Evolutionary conservation across 768 basidiomycete genomes (phyloP).

Genomic region (Fomitopsis serialis): DNA sequence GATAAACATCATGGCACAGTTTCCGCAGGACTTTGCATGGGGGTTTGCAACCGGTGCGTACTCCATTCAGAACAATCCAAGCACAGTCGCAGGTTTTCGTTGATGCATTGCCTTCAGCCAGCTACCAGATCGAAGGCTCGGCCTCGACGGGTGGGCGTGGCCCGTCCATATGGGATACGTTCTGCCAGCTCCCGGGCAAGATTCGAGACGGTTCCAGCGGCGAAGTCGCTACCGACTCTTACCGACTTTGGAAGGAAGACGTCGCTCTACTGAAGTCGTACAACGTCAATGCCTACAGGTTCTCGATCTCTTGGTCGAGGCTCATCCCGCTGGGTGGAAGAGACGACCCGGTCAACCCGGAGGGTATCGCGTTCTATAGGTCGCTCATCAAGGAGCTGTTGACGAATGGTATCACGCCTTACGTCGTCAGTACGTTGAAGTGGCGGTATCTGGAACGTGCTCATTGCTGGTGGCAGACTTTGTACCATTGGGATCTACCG

Average conservation of each 20-base stretch:
- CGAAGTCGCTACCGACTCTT: constrained; percentile 42
- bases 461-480: constrained; percentile 26
- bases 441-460: neutral
- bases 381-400: constrained; percentile 39
- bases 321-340: constrained; percentile 44
- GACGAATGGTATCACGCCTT: constrained; percentile 38
- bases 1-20: constrained; percentile 7
- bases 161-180: constrained; percentile 46
- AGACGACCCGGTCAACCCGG: constrained; percentile 39
- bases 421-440: constrained; percentile 28
- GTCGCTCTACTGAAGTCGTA: constrained; percentile 39
- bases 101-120: constrained; percentile 20
- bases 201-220: constrained; percentile 39
- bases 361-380: constrained; percentile 42
- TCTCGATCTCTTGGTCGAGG: constrained; percentile 51
- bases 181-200: constrained; percentile 37
- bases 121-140: constrained; percentile 48
- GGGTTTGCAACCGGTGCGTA: constrained; percentile 62
- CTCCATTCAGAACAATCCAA: neutral
- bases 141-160: constrained; percentile 30
- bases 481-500: constrained; percentile 53
- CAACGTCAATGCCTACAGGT: constrained; percentile 44
- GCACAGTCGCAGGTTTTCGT: neutral
- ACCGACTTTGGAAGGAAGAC: constrained; percentile 38
- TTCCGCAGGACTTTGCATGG: constrained; percentile 61